phyloP scores from a whole-genome alignment of 257 asterid genomes.

The Capsicum chinense region DNA sequence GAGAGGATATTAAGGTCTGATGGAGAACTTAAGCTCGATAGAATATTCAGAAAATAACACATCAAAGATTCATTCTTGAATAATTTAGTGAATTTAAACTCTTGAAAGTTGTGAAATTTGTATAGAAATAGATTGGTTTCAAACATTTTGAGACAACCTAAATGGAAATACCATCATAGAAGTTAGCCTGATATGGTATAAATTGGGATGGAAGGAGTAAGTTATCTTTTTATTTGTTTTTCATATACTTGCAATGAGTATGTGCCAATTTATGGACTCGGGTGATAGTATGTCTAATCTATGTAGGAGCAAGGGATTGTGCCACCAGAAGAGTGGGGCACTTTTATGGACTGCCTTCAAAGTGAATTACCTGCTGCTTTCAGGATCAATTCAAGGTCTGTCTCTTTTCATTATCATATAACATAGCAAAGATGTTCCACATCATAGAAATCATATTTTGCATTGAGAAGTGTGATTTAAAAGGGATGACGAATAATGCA shows the following conservation, averaged over 20 bases:
- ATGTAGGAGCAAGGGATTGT: slow-evolving; percentile 71
- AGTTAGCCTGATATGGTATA: not conserved
- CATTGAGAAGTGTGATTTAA: slow-evolving; percentile 1
- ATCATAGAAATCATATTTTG: not conserved
- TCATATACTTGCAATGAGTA: not conserved
- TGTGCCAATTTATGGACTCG: not conserved
- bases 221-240: not conserved
- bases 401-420: not conserved
- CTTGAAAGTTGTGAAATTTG: not conserved
- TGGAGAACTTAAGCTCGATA: not conserved
- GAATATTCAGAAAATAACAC: not conserved
- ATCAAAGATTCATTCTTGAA: not conserved
- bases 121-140: not conserved
- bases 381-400: slow-evolving; percentile 78
- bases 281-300: not conserved
- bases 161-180: not conserved
- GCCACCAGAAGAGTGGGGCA: slow-evolving; percentile 69
- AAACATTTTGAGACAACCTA: not conserved
- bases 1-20: not conserved
- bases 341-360: slow-evolving; percentile 59
- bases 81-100: not conserved
- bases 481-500: not conserved
- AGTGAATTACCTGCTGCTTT: slow-evolving; percentile 85
- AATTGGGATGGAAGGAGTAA: not conserved
- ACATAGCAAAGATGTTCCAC: not conserved